Evolutionary conservation across 2,329 filamentous ascomycete genomes (phyloP), one percentile per base, ranked within the genome.

Genomic region (Chaetomium olivaceum): DNA sequence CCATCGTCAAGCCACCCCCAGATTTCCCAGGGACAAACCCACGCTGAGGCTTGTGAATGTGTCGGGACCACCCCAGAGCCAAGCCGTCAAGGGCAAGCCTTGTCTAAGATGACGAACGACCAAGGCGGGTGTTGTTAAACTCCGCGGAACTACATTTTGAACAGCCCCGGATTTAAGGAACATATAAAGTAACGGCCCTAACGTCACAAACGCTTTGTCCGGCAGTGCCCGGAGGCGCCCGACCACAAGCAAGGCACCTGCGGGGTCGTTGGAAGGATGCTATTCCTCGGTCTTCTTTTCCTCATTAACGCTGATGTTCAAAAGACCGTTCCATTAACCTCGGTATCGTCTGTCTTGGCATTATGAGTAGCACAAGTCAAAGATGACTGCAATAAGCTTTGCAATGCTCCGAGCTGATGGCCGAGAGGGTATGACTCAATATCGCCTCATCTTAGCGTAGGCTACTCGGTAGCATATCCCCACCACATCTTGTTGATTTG

Each of bases 1-100:
- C 46, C 39, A 48, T 57, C 31, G 9, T 12, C 60, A 58, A 54
- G 60, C 60, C 64, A 66, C 48, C 60, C 64, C 64, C 64, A 46
- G 65, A 61, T 64, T 66, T 61, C 60, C 33, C 8, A 61, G 58
- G 48, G 33, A 48, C 57, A 58, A 27, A 23, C 33, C 39, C 11
- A 29, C 25, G 12, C 5, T 21, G 8, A 43, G 5, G 16, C 16
- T 12, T 39, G 48, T 39, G 54, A 56, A 29, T 25, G 36, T 25
- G 36, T 55, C 36, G 33, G 52, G 48, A 29, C 55, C 23, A 29
- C 55, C 23, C 27, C 55, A 7, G 46, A 55, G 56, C 33, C 55
- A 55, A 59, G 62, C 31, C 48, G 11, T 5, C 25, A 48, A n/a
- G 12, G 19, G 19, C 55, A 63, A 63, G 48, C 61, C 61, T n/a